These are phyloP conservation scores for Erigeron canadensis DNA, from an alignment of 129 eudicot species.

Conservation along the genomic window DNA sequence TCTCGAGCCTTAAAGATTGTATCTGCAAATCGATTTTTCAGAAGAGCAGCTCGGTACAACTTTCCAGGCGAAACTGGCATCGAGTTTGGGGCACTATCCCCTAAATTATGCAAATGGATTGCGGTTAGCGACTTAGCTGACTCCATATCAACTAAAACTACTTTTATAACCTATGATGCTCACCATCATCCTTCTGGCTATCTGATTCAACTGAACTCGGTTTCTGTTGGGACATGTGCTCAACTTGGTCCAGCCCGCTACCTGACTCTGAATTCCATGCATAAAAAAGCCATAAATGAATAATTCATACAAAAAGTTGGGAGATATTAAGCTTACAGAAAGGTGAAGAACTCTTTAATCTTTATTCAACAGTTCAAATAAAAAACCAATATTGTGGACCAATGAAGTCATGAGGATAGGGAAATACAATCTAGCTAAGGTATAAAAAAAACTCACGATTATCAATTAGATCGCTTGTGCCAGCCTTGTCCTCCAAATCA, in stretches of 20 bases:
- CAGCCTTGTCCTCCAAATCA: slow-evolving; percentile 41
- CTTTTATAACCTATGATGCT: slow-evolving; percentile 25
- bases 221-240: slow-evolving; percentile 34
- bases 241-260: slow-evolving; percentile 67
- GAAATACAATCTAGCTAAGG: neutral
- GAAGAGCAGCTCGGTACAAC: slow-evolving; percentile 72
- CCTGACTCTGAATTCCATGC: slow-evolving; percentile 15
- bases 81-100: slow-evolving; percentile 70
- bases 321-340: too few species aligned
- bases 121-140: slow-evolving; percentile 25
- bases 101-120: slow-evolving; percentile 33
- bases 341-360: too few species aligned
- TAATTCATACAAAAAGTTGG: neutral
- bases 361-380: too few species aligned
- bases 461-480: slow-evolving; percentile 40
- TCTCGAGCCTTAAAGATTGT: slow-evolving; percentile 90
- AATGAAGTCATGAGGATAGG: neutral
- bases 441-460: slow-evolving; percentile 47
- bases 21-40: slow-evolving; percentile 73
- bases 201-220: slow-evolving; percentile 14
- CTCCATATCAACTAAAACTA: neutral
- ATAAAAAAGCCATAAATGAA: neutral
- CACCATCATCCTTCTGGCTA: slow-evolving; percentile 60
- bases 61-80: slow-evolving; percentile 79
- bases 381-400: too few species aligned